Evolutionary conservation across 352 stramenopile genomes (phyloP).

Genomic region (Globisporangium canariense): DNA sequence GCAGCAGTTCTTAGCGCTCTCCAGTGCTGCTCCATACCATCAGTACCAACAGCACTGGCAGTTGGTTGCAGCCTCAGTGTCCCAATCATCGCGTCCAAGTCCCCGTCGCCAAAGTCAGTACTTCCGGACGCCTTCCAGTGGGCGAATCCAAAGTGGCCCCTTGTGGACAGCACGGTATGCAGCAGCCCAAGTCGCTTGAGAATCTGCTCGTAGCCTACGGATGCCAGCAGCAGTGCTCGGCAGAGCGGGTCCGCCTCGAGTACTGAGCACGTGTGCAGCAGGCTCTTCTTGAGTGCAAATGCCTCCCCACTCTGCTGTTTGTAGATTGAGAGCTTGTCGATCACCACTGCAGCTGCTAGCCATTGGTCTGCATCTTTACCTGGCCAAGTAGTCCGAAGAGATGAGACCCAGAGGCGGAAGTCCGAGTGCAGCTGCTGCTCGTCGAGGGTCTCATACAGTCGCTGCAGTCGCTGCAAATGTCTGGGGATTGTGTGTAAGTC

Average conservation of each 20-base stretch:
- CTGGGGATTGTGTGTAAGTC: conserved; percentile 27
- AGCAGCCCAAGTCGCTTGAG: conserved; percentile 29
- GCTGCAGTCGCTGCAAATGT: conserved; percentile 23
- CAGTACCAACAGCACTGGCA: conserved; percentile 6
- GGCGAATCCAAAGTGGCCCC: conserved; percentile 15
- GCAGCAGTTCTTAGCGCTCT: conserved; percentile 19
- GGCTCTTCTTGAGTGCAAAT: conserved; percentile 22
- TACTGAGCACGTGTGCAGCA: conserved; percentile 25
- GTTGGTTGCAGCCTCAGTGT: not conserved
- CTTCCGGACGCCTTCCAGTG: conserved; percentile 10
- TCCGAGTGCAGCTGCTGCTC: conserved; percentile 38
- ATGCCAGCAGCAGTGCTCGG: conserved; percentile 2
- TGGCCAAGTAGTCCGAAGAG: not conserved
- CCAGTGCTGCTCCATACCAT: not conserved
- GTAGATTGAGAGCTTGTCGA: conserved; percentile 2
- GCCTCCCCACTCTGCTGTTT: conserved; percentile 17
- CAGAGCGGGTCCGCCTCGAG: conserved; percentile 20
- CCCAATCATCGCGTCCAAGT: conserved; percentile 13
- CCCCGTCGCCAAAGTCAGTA: conserved; percentile 7
- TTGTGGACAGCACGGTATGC: conserved; percentile 19
- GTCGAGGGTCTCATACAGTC: conserved; percentile 30
- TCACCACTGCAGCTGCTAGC: not conserved
- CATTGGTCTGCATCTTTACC: not conserved
- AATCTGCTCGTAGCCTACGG: not conserved
- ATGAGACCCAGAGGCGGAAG: conserved; percentile 63